Evolutionary conservation across 805 yeast genomes (phyloP).

Genomic region (Schizosaccharomyces octosporus): DNA sequence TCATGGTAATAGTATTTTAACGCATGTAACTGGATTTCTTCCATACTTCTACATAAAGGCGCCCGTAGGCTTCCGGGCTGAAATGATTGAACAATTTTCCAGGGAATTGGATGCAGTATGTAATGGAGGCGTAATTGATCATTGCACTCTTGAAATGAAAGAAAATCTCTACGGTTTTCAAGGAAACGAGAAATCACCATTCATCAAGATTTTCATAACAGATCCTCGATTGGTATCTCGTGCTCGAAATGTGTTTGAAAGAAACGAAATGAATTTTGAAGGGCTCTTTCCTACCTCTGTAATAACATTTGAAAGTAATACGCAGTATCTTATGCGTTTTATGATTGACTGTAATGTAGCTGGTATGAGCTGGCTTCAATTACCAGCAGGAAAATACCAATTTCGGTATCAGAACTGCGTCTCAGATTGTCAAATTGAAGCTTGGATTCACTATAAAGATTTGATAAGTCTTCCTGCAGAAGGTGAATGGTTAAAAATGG

Average conservation of each 20-base stretch:
- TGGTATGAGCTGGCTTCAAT: conserved; percentile 89
- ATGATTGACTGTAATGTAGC: conserved; percentile 51
- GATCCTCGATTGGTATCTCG: conserved; percentile 44
- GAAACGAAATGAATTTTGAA: conserved; percentile 46
- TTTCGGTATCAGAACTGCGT: conserved; percentile 21
- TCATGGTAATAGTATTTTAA: conserved; percentile 67
- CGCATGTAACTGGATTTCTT: conserved; percentile 67
- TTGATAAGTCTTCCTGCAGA: conserved; percentile 65
- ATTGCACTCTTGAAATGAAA: conserved; percentile 39
- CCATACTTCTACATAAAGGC: conserved; percentile 86
- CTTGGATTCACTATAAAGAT: conserved; percentile 39
- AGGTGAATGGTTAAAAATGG: conserved; percentile 79
- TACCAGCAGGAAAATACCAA: conserved; percentile 49
- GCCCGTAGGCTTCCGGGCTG: conserved; percentile 46
- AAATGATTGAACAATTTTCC: conserved; percentile 18
- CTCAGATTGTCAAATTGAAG: conserved; percentile 73
- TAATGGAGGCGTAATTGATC: conserved; percentile 27
- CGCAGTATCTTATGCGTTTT: conserved; percentile 59
- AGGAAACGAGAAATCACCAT: conserved; percentile 54
- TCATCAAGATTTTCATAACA: conserved; percentile 44
- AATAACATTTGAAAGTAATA: conserved; percentile 59
- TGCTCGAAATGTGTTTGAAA: conserved; percentile 59
- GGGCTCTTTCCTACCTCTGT: conserved; percentile 16
- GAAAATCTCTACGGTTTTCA: conserved; percentile 88
- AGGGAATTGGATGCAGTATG: neutral